Evolutionary conservation across 1,284 basidiomycete genomes (phyloP).

Genomic region (Irpex lacteus): DNA sequence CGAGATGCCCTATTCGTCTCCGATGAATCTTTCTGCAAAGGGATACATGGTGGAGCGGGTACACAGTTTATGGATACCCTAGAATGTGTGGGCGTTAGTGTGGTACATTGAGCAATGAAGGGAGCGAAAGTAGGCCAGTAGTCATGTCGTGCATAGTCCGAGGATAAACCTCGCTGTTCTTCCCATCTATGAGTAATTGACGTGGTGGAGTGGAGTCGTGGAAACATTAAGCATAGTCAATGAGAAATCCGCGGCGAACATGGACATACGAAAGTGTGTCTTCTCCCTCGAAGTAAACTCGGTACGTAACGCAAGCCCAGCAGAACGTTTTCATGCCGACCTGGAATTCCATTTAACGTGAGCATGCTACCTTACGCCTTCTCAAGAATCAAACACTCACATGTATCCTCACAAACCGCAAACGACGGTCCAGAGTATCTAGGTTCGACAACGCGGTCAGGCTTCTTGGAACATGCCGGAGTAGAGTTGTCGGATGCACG

Average conservation of each 20-base stretch:
- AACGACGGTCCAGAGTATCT: not conserved
- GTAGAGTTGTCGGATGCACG: too few relatives aligned
- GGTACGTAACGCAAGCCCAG: not conserved
- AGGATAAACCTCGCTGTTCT: not conserved
- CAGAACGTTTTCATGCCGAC: not conserved
- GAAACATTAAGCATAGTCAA: not conserved
- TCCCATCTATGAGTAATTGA: not conserved
- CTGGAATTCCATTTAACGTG: not conserved
- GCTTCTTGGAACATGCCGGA: too few relatives aligned
- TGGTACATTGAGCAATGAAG: not conserved
- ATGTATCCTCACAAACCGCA: not conserved
- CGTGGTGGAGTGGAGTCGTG: not conserved
- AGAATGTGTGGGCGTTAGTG: not conserved
- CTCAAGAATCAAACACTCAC: not conserved
- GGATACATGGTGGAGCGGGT: not conserved
- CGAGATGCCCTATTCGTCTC: conserved; percentile 5
- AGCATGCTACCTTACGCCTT: not conserved
- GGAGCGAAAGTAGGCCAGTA: not conserved
- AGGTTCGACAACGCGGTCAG: not conserved
- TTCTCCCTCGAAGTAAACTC: not conserved
- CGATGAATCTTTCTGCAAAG: not conserved
- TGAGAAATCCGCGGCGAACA: not conserved
- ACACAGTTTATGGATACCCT: not conserved
- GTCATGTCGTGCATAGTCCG: not conserved
- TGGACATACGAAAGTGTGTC: not conserved